Percentiles rank a stretch among this genome's conserved stretches.
Evolutionary conservation across 768 basidiomycete genomes (phyloP).

Genomic region (Chalciporus chontae): DNA sequence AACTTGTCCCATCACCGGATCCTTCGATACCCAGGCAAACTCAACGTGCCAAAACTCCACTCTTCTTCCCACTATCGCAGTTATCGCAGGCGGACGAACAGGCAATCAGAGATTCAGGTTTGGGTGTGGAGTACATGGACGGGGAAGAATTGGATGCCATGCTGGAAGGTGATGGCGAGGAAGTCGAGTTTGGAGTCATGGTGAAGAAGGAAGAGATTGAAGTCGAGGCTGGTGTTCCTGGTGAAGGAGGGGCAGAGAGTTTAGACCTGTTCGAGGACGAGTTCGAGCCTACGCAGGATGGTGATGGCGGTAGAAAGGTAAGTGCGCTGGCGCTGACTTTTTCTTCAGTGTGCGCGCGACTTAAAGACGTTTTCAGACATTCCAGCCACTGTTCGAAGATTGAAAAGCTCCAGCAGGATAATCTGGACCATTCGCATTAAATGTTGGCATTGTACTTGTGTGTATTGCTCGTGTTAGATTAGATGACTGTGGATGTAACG

Average conservation of each 20-base stretch:
- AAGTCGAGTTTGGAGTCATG: slow-evolving; percentile 26
- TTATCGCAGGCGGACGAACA: slow-evolving; percentile 54
- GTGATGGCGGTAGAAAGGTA: slow-evolving; percentile 25
- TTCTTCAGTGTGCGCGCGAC: background rate
- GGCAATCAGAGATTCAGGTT: slow-evolving; percentile 54
- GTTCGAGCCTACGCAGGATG: slow-evolving; percentile 29
- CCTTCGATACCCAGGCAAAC: slow-evolving; percentile 2
- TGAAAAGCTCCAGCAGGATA: slow-evolving; percentile 4
- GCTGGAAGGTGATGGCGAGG: slow-evolving; percentile 34
- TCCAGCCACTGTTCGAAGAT: slow-evolving; percentile 34
- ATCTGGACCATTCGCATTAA: background rate
- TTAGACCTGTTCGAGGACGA: slow-evolving; percentile 33
- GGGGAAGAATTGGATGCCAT: slow-evolving; percentile 53
- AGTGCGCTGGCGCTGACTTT: background rate
- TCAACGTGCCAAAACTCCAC: slow-evolving; percentile 18
- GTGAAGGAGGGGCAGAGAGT: slow-evolving; percentile 17
- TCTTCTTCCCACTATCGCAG: slow-evolving; percentile 55
- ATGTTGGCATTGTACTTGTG: background rate
- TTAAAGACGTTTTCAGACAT: slow-evolving; percentile 15
- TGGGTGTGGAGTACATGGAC: slow-evolving; percentile 67
- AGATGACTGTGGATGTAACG: background rate
- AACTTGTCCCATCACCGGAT: slow-evolving; percentile 8
- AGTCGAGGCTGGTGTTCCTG: background rate
- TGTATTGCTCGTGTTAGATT: too few species aligned
- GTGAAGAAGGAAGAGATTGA: slow-evolving; percentile 2